Percentiles rank a stretch among this genome's conserved stretches.
Conservation (phyloP, 768 basidiomycete genomes). For the Punctularia strigosozonata region DNA sequence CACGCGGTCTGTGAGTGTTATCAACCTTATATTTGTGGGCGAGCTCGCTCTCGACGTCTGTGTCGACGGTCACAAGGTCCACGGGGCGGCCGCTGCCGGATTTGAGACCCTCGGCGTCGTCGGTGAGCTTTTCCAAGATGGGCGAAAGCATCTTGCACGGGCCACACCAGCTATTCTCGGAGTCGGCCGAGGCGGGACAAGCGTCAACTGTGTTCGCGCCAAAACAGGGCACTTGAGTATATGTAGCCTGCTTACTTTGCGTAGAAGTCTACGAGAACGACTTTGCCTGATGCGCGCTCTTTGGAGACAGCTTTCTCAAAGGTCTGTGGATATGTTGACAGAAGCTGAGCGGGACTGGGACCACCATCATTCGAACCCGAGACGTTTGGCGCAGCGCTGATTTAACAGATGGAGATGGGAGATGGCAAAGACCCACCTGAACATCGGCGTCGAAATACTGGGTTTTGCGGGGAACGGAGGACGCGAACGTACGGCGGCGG, state of each 20-base stretch:
- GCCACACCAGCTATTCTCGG: constrained; percentile 75
- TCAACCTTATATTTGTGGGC: constrained; percentile 38
- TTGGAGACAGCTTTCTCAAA: constrained; percentile 21
- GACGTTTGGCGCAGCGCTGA: no score
- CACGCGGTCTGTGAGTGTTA: background rate
- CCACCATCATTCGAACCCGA: constrained; percentile 1
- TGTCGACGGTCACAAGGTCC: constrained; percentile 66
- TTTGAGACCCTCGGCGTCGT: constrained; percentile 26
- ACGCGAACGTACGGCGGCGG: no score
- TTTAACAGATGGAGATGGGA: no score
- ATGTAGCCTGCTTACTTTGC: constrained; percentile 45
- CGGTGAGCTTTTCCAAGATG: constrained; percentile 47
- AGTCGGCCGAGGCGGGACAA: constrained; percentile 1
- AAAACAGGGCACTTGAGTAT: background rate
- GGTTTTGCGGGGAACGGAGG: no score
- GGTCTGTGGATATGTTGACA: constrained; percentile 14
- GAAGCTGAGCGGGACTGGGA: constrained; percentile 1
- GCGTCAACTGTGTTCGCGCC: background rate
- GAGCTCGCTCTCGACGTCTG: constrained; percentile 41
- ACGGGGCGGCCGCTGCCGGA: constrained; percentile 44
- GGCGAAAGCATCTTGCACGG: constrained; percentile 70
- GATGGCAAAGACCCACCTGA: no score
- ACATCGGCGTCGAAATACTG: no score
- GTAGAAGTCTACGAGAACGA: constrained; percentile 70
- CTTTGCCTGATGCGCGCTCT: constrained; percentile 27